A percentile compares a stretch with the other conserved stretches of the same genome.
Conservation (phyloP, 2,329 filamentous ascomycete genomes). For the Epichloe typhina region DNA sequence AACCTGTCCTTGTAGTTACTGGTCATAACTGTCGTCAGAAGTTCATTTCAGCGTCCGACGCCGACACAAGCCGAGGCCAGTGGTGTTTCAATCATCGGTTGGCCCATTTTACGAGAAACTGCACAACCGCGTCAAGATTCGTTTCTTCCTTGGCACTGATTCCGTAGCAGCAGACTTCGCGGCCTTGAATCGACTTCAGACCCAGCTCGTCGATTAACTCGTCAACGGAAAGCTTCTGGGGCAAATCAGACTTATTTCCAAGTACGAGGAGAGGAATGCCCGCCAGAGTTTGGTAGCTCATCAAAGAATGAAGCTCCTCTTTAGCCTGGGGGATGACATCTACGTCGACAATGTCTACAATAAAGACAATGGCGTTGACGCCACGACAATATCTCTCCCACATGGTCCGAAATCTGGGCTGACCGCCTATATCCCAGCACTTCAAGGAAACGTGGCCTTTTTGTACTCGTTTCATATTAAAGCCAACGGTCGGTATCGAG, state of each 20-base stretch:
- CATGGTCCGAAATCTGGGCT: conserved; percentile 95
- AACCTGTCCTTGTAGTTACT: conserved; percentile 4
- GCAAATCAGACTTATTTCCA: conserved; percentile 93
- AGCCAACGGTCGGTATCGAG: conserved; percentile 95
- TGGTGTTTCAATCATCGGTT: conserved; percentile 41
- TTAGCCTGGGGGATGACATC: conserved; percentile 70
- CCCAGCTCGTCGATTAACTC: conserved; percentile 89
- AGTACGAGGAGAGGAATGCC: conserved; percentile 89
- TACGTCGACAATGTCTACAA: conserved; percentile 88
- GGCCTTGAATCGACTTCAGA: conserved; percentile 74
- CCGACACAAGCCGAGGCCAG: neutral
- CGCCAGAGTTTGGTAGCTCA: conserved; percentile 71
- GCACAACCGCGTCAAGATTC: conserved; percentile 90
- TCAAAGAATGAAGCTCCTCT: conserved; percentile 82
- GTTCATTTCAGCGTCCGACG: conserved; percentile 1
- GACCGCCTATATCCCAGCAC: conserved; percentile 97
- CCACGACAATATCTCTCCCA: conserved; percentile 98
- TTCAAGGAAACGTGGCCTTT: conserved; percentile 97
- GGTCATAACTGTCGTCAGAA: conserved; percentile 6
- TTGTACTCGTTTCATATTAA: conserved; percentile 98
- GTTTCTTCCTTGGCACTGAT: conserved; percentile 99
- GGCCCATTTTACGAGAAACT: conserved; percentile 89
- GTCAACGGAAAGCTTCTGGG: conserved; percentile 82
- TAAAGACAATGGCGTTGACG: conserved; percentile 96
- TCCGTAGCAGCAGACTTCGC: conserved; percentile 96